A percentile compares a stretch with the other conserved stretches of the same genome.
These are phyloP conservation scores for Escallonia herrerae DNA, from an alignment of 129 eudicot genomes.

Conservation along the genomic window DNA sequence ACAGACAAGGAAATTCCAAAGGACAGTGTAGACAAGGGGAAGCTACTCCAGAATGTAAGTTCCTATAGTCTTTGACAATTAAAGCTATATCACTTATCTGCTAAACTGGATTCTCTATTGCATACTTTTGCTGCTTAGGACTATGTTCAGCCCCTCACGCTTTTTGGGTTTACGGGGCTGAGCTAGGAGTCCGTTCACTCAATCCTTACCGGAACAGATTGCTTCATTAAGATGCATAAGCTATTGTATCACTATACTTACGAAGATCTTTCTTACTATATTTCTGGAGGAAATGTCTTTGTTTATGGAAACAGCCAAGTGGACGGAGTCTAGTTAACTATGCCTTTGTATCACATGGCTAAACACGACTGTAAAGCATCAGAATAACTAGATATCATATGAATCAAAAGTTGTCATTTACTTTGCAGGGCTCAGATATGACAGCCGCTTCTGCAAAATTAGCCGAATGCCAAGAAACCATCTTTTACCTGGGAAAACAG, in stretches of 20 bases:
- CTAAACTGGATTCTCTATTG: background rate
- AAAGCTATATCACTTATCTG: background rate
- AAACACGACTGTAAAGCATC: no score
- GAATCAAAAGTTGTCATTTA: background rate
- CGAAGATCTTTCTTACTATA: no score
- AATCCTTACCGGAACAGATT: no score
- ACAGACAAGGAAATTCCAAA: slow-evolving; percentile 26
- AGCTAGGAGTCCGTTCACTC: no score
- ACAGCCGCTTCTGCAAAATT: slow-evolving; percentile 55
- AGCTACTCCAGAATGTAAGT: slow-evolving; percentile 52
- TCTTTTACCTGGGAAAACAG: slow-evolving; percentile 67
- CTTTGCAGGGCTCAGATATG: slow-evolving; percentile 65
- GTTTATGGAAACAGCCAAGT: no score
- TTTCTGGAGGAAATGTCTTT: no score
- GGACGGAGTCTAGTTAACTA: no score
- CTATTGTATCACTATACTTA: no score
- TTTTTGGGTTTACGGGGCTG: no score
- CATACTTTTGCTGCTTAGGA: background rate
- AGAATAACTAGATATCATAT: background rate
- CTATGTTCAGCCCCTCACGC: background rate
- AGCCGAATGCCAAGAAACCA: slow-evolving; percentile 73
- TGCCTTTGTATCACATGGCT: no score
- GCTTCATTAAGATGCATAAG: no score
- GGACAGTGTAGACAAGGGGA: slow-evolving; percentile 32
- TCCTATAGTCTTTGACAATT: slow-evolving; percentile 1